A percentile compares a stretch with the other conserved stretches of the same genome.
Evolutionary conservation across 768 basidiomycete species (phyloP).

Genomic region (Termitomyces sp.): DNA sequence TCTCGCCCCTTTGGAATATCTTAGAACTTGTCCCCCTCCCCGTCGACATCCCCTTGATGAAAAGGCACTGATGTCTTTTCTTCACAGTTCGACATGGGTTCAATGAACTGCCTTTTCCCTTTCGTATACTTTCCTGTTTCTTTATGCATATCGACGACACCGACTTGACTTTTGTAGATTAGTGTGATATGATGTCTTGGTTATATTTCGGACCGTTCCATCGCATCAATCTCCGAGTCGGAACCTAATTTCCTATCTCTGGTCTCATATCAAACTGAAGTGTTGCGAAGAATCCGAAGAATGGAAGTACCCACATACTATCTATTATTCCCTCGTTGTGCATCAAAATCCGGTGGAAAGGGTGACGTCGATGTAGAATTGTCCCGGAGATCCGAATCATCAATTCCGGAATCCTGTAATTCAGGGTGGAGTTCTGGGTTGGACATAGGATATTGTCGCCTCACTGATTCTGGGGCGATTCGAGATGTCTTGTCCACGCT

Average conservation of each 20-base stretch:
- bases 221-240: conserved; percentile 1
- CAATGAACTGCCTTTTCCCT: neutral
- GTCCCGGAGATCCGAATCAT: neutral
- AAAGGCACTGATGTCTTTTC: conserved; percentile 62
- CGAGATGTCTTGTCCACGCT: neutral
- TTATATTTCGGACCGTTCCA: neutral
- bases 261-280: neutral
- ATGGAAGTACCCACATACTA: neutral
- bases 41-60: conserved; percentile 72
- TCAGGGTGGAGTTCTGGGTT: neutral
- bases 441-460: neutral
- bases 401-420: neutral
- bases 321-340: neutral
- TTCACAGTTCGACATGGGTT: conserved; percentile 20
- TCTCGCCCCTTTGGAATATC: conserved; percentile 64
- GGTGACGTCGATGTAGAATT: neutral
- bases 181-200: neutral
- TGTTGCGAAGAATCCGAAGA: conserved; percentile 1
- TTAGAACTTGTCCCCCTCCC: conserved; percentile 55
- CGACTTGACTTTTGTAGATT: conserved; percentile 1
- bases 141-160: neutral
- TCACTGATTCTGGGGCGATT: too few relatives aligned
- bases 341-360: neutral
- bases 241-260: neutral
- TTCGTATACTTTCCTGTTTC: neutral